Conservation (phyloP, 108 stramenopile species). For the Cylindrotheca fusiformis region DNA sequence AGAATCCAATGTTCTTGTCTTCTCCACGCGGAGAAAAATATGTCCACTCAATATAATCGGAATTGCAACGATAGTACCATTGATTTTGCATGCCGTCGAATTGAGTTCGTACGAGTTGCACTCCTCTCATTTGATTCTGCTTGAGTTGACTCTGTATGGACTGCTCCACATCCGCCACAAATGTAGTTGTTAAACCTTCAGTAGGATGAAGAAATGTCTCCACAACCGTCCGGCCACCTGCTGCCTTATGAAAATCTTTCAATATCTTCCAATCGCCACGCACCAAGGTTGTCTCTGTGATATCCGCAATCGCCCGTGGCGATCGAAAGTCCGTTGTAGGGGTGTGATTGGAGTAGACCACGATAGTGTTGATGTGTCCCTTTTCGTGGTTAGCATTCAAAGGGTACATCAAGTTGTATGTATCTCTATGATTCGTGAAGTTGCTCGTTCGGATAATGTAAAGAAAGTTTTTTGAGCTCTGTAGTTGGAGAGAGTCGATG, state of each 20-base stretch:
- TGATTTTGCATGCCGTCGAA: background rate
- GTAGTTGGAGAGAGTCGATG: conserved; percentile 19
- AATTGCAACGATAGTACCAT: background rate
- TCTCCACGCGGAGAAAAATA: background rate
- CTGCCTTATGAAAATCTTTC: background rate
- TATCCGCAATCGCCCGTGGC: background rate
- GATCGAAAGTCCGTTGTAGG: background rate
- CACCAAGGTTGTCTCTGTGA: background rate
- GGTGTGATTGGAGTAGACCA: background rate
- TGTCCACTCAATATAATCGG: background rate
- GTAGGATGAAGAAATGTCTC: background rate
- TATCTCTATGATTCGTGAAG: background rate
- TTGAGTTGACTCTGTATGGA: background rate
- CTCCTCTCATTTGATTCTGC: background rate
- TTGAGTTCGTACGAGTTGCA: background rate
- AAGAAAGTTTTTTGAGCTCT: conserved; percentile 45
- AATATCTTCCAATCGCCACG: background rate
- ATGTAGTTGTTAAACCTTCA: background rate
- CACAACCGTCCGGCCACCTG: background rate
- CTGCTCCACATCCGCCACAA: background rate
- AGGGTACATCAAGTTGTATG: background rate
- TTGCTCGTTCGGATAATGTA: conserved; percentile 41
- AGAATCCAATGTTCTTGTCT: background rate
- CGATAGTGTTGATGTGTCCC: background rate
- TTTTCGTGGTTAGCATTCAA: background rate